Base-by-base conservation (phyloP, 768 basidiomycete genomes). In the Erythrobasidium yunnanense region DNA sequence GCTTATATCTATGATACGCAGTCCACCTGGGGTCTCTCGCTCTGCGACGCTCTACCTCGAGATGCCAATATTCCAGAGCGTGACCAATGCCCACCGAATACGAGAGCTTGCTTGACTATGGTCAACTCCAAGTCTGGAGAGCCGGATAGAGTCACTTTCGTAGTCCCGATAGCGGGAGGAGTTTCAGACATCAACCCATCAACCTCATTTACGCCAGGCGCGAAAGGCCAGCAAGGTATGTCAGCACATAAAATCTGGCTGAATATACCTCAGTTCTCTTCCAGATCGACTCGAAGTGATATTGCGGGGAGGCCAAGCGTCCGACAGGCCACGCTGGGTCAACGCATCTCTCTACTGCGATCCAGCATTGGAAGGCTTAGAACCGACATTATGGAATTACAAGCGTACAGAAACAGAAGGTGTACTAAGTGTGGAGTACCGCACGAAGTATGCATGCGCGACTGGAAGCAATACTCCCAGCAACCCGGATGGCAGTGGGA, bases 71-170 rank as follows among this genome's bases (percentile, higher is more conserved):
- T 56, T 17, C 47, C 58, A 8, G 49, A 67, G n/a, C 29, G 70
- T 1, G 66, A 67, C 32, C 60, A 60, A 42, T 73, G 72, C 29
- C 72, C 72, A 1, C 15, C 30, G 5, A 70, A 69, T 2, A 87
- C 87, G 52, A 80, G 84, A 71, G 86, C 83, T 53, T 92, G 90
- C 76, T 77, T 89, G 30, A 85, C 82, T 2, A 82, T 81, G 70
- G 81, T 79, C 33, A 88, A 89, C 71, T 70, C 77, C 70, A 88
- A 86, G 75, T 70, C 73, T 1, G 80, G 78, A 22, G 75, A 78
- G 42, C 60, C 77, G 1, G 85, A 87, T 69, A 81, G 87, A 55
- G 76, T 91, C 71, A 78, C 83, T 27, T 78, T 83, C 30, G 87
- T 89, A n/a, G 83, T 91, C 60, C 84, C 87, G n/a, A 71, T 90